These are phyloP conservation scores for Colletotrichum tabaci DNA, from an alignment of 2,329 filamentous ascomycete species.

Conservation along the genomic window DNA sequence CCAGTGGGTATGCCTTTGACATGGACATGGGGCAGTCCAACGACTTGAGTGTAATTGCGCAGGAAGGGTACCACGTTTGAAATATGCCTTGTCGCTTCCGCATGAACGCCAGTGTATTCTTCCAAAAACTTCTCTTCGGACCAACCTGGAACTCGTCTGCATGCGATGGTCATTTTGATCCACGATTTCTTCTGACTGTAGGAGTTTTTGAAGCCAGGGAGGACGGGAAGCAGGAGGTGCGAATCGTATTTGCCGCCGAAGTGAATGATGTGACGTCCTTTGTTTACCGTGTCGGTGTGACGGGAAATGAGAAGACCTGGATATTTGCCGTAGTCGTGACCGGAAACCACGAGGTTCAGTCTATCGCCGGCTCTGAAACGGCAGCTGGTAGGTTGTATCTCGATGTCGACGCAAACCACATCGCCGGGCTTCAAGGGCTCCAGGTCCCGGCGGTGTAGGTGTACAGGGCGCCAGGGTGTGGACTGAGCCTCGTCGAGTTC, in stretches of 20 bases:
- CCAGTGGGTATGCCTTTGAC: neutral
- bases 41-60: conserved; percentile 10
- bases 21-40: neutral
- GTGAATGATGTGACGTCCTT: neutral
- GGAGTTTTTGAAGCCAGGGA: neutral
- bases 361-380: neutral
- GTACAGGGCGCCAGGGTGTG: neutral
- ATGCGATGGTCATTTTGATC: neutral
- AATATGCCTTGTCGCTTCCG: neutral
- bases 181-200: neutral
- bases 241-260: neutral
- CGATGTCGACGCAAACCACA: neutral
- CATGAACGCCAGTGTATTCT: conserved; percentile 11
- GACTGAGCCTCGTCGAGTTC: neutral
- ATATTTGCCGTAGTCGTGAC: conserved; percentile 6
- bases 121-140: neutral
- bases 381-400: neutral
- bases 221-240: neutral
- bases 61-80: neutral
- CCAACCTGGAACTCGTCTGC: conserved; percentile 9
- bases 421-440: neutral
- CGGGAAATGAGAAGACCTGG: neutral
- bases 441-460: neutral
- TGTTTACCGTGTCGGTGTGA: neutral
- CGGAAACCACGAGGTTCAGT: neutral